Conservation (phyloP, 352 stramenopile species). For the Pythium sp. region DNA sequence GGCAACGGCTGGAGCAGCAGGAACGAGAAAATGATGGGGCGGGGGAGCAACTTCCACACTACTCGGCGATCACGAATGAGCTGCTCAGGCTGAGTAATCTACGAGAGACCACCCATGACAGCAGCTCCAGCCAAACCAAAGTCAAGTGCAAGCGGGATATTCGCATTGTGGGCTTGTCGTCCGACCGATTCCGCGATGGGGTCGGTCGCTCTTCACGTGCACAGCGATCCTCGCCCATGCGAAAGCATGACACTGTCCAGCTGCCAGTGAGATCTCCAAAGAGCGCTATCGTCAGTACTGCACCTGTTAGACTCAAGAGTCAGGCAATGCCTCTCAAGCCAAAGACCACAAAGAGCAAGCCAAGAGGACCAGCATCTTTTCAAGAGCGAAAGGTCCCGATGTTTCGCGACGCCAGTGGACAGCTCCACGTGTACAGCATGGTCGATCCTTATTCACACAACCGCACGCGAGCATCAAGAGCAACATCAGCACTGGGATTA, state of each 20-base stretch:
- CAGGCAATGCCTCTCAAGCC: neutral
- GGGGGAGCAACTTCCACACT: neutral
- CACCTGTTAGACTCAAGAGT: neutral
- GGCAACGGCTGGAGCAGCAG: neutral
- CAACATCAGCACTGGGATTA: neutral
- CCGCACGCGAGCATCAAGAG: neutral
- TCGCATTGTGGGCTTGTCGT: conserved; percentile 7
- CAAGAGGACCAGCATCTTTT: neutral
- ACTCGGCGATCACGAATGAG: neutral
- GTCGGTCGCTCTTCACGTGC: neutral
- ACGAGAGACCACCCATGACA: neutral
- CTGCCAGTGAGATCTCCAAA: neutral
- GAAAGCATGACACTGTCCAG: neutral
- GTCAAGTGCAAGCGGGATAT: neutral
- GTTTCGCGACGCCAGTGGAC: conserved; percentile 19
- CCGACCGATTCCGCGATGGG: neutral
- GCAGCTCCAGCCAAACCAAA: neutral
- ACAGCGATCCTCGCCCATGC: neutral
- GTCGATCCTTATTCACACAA: conserved; percentile 22
- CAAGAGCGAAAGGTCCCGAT: conserved; percentile 6
- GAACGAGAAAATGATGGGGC: too few relatives aligned
- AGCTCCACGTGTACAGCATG: conserved; percentile 39
- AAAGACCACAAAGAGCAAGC: conserved; percentile 8
- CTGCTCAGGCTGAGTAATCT: neutral
- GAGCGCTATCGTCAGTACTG: neutral